Conservation (phyloP, 805 yeast genomes). For the Lipomyces yamadae region DNA sequence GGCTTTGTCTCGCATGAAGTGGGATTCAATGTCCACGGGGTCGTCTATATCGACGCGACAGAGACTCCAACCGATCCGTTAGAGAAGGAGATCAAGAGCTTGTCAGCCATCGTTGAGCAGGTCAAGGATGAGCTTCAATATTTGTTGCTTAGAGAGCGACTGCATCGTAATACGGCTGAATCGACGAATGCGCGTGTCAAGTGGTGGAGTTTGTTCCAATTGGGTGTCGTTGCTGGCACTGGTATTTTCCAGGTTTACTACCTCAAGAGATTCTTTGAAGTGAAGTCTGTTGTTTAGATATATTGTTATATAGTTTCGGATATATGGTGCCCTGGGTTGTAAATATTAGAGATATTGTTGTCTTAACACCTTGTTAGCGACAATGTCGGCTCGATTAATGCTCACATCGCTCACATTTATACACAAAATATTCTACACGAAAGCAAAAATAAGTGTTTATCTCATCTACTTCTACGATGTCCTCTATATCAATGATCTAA, state of each 20-base stretch:
- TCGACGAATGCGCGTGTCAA: slow-evolving; percentile 95
- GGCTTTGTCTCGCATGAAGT: slow-evolving; percentile 81
- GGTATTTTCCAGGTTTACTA: slow-evolving; percentile 93
- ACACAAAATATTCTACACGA: slow-evolving; percentile 1
- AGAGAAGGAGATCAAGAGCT: slow-evolving; percentile 79
- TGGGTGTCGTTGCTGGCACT: slow-evolving; percentile 81
- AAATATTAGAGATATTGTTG: neutral
- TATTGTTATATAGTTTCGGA: neutral
- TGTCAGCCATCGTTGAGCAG: slow-evolving; percentile 77
- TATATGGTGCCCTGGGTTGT: slow-evolving; percentile 6
- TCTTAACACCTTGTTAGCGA: neutral
- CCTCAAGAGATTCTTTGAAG: slow-evolving; percentile 93
- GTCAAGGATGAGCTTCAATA: slow-evolving; percentile 89
- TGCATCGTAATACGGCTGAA: slow-evolving; percentile 98
- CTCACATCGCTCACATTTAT: neutral
- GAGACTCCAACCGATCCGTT: slow-evolving; percentile 47
- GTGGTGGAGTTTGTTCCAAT: slow-evolving; percentile 96
- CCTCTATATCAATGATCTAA: slow-evolving; percentile 7
- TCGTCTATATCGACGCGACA: slow-evolving; percentile 74
- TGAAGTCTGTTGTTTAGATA: slow-evolving; percentile 76
- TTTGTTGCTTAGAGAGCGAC: slow-evolving; percentile 93
- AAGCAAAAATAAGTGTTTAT: neutral
- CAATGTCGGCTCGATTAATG: neutral
- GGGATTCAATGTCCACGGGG: slow-evolving; percentile 93
- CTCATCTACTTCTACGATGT: neutral